Percentiles rank a stretch among this genome's conserved stretches.
Conservation (phyloP, 768 basidiomycete species). For the Psilocybe sp. region DNA sequence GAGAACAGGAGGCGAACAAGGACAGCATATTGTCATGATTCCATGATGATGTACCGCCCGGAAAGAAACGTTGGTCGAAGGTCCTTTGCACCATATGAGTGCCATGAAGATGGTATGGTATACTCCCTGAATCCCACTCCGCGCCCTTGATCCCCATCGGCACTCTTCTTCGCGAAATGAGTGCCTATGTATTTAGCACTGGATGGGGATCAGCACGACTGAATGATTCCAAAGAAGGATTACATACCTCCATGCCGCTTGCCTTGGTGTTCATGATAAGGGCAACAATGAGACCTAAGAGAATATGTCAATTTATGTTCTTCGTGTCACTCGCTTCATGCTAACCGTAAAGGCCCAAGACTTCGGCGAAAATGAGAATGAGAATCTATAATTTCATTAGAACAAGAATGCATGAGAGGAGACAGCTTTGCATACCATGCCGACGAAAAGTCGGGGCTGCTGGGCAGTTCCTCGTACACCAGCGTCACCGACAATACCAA, state of each 20-base stretch:
- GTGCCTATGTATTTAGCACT: constrained; percentile 13
- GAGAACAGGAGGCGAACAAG: not conserved
- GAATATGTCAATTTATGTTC: constrained; percentile 8
- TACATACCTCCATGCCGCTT: constrained; percentile 30
- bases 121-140: not conserved
- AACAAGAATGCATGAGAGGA: constrained; percentile 1
- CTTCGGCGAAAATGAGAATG: constrained; percentile 97
- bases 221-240: not conserved
- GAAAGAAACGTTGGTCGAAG: not conserved
- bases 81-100: constrained; percentile 1
- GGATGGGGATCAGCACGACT: not conserved
- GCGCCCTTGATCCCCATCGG: not conserved
- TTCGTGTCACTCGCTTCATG: not conserved
- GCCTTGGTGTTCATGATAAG: constrained; percentile 91
- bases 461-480: constrained; percentile 98
- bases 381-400: constrained; percentile 57
- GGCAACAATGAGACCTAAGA: constrained; percentile 80
- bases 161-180: not conserved
- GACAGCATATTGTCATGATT: not conserved
- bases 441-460: constrained; percentile 83
- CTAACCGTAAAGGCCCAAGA: constrained; percentile 85
- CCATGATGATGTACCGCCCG: not conserved
- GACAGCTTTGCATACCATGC: constrained; percentile 61
- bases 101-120: constrained; percentile 5
- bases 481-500: constrained; percentile 98